These are phyloP conservation scores for Tetrapisispora pingtungensis DNA, from an alignment of 805 yeast genomes.

Conservation along the genomic window DNA sequence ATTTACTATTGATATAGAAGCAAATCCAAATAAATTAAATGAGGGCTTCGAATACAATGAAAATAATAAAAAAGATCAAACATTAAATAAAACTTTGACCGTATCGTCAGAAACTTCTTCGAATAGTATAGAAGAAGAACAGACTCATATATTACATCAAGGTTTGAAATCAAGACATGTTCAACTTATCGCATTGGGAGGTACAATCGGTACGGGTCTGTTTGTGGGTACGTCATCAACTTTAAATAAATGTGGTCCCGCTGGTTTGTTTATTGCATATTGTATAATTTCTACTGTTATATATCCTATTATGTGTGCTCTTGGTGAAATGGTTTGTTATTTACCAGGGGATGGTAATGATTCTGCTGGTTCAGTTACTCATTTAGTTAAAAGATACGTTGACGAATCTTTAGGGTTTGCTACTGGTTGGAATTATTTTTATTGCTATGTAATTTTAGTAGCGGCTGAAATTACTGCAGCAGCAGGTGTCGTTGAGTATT, in stretches of 20 bases:
- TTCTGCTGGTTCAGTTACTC: slow-evolving; percentile 44
- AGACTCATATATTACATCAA: slow-evolving; percentile 9
- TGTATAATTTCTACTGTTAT: slow-evolving; percentile 52
- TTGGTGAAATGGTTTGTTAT: slow-evolving; percentile 62
- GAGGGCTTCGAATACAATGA: background rate
- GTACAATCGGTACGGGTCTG: slow-evolving; percentile 76
- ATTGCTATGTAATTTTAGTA: slow-evolving; percentile 39
- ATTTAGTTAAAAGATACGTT: slow-evolving; percentile 48
- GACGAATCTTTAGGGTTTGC: slow-evolving; percentile 53
- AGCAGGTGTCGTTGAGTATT: slow-evolving; percentile 49
- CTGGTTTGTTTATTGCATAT: slow-evolving; percentile 52
- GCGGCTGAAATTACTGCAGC: slow-evolving; percentile 60
- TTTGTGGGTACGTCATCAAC: slow-evolving; percentile 66
- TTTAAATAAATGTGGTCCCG: slow-evolving; percentile 63
- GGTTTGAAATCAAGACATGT: slow-evolving; percentile 51
- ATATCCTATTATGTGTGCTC: slow-evolving; percentile 51
- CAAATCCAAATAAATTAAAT: background rate
- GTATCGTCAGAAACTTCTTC: background rate
- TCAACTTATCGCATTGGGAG: slow-evolving; percentile 76
- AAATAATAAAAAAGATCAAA: background rate
- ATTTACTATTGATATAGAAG: background rate
- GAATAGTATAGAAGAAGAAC: background rate
- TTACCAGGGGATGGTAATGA: slow-evolving; percentile 44
- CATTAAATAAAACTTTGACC: background rate
- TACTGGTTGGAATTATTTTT: slow-evolving; percentile 47